phyloP scores from a whole-genome alignment of 192 early-diverging fungal species.

The Obelidium mucronatum region DNA sequence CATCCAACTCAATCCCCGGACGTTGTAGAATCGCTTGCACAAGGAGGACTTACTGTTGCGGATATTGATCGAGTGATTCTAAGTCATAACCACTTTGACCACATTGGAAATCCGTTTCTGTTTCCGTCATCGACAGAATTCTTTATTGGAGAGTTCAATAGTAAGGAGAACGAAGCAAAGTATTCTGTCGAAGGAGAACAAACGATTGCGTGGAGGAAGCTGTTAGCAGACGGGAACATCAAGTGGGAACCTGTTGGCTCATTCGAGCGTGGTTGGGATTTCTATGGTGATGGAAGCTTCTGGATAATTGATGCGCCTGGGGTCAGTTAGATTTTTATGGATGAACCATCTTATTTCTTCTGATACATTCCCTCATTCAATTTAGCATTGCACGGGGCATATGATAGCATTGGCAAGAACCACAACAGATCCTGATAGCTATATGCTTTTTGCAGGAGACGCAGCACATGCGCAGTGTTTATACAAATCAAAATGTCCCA shows the following conservation, averaged over 20 bases:
- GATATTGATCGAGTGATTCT: constrained; percentile 9
- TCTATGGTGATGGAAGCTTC: constrained; percentile 18
- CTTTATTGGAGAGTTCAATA: background rate
- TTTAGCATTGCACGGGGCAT: constrained; percentile 10
- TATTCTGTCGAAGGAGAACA: background rate
- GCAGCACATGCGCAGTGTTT: constrained; percentile 13
- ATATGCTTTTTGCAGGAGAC: constrained; percentile 16
- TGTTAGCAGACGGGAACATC: background rate
- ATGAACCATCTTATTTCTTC: background rate
- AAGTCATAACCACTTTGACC: constrained; percentile 8
- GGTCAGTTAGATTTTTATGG: background rate
- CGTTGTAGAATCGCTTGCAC: constrained; percentile 1
- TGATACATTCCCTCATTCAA: background rate
- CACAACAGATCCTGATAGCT: background rate
- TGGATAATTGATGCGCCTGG: constrained; percentile 19
- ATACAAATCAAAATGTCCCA: background rate
- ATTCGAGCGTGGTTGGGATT: constrained; percentile 9
- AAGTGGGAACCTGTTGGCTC: constrained; percentile 1
- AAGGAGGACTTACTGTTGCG: background rate
- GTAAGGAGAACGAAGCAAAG: background rate
- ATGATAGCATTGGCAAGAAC: constrained; percentile 7
- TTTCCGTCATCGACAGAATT: background rate
- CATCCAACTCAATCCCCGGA: background rate
- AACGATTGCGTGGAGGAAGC: background rate
- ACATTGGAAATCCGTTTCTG: background rate